Percentiles rank a stretch among this genome's conserved stretches.
phyloP scores from a whole-genome alignment of 2,329 filamentous ascomycete species.

The Aspergillus flavus region DNA sequence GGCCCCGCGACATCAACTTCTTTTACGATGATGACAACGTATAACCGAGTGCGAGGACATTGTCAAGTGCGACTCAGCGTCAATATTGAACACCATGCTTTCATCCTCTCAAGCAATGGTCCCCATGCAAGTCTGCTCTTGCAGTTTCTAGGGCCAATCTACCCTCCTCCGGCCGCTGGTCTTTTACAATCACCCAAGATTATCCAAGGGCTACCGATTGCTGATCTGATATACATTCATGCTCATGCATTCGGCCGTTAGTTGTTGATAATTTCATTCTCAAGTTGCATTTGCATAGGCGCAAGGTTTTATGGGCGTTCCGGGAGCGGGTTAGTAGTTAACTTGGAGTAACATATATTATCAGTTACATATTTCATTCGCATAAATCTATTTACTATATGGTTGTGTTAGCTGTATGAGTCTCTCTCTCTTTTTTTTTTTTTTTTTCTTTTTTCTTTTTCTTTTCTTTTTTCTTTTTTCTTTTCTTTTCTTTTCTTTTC shows the following conservation, averaged over 20 bases:
- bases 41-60: slow-evolving; percentile 35
- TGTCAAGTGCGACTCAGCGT: not conserved
- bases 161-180: not conserved
- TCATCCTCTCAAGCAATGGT: not conserved
- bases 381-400: not conserved
- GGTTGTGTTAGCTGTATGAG: too few relatives aligned
- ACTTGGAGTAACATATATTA: not conserved
- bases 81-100: not conserved
- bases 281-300: slow-evolving; percentile 5
- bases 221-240: not conserved
- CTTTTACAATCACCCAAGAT: not conserved
- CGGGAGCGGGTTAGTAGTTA: not conserved
- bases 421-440: not conserved
- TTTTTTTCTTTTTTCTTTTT: too few relatives aligned
- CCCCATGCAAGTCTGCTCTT: not conserved
- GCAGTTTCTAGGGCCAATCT: not conserved
- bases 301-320: slow-evolving; percentile 3
- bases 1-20: slow-evolving; percentile 89
- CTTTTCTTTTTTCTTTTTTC: not conserved
- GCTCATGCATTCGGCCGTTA: not conserved
- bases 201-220: not conserved
- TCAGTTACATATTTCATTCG: not conserved
- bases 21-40: slow-evolving; percentile 89
- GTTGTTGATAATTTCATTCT: not conserved
- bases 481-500: not conserved